Evolutionary conservation across 306 rosid species (phyloP), one percentile per base, ranked within the genome.

Genomic region (Corylus americana): DNA sequence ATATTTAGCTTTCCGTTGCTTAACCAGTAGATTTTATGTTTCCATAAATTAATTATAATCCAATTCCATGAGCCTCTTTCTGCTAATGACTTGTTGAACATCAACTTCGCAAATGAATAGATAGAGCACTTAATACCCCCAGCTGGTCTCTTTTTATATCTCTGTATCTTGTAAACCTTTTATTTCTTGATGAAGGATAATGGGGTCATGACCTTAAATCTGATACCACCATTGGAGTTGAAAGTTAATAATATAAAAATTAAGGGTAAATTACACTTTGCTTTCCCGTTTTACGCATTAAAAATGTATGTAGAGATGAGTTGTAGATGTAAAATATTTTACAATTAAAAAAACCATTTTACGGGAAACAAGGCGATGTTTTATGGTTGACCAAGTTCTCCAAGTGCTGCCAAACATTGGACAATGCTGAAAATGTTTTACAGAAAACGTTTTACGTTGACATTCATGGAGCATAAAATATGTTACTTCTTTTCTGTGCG

Each of bases 401-500:
- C 53, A 49, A 9, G 53, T 1, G 53, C 53, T 10, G 16, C 53
- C 11, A 49, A 49, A 49, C 53, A 49, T 49, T 3, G 14, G 53
- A 12, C 11, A 49, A 49, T 49, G 53, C 14, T 49, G 53, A 49
- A 49, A 49, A 49, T 49, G 14, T 49, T 49, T 10, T 9, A 48
- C 51, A 8, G 51, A 48, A 47, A 47, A 48, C 44, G 6, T 39
- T 39, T 39, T 42, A 42, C 1, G 45, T 49, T 49, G 53, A 49
- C 11, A 49, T 49, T 49, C 14, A 49, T 49, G 11, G 14, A 48
- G 78, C 74, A 73, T 84, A 79, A 77, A 67, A 63, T 82, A 39
- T 71, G 82, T 73, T 69, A 73, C 79, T 75, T 84, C 81, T 58
- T 72, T 80, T 74, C 55, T 84, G 80, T 70, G 68, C 84, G 82